Conservation (phyloP, 1,139 yeast species). For the Geotrichum histeridarum region DNA sequence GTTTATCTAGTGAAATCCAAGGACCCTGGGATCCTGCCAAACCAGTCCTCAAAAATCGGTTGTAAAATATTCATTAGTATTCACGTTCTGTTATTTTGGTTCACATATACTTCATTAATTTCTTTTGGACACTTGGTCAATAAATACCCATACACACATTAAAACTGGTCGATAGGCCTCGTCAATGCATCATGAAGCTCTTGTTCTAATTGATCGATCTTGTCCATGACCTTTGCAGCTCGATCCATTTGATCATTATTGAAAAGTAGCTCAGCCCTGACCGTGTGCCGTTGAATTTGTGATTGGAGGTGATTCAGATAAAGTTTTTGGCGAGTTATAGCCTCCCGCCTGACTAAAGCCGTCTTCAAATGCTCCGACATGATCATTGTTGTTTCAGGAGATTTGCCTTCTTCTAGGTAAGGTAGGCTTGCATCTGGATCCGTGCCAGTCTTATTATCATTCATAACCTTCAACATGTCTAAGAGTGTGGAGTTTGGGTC, state of each 20-base stretch:
- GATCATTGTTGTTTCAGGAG: constrained; percentile 7
- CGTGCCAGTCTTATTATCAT: no score
- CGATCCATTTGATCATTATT: constrained; percentile 12
- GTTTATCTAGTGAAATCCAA: constrained; percentile 50
- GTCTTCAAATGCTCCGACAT: constrained; percentile 15
- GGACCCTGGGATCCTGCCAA: constrained; percentile 94
- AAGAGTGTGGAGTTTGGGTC: constrained; percentile 6
- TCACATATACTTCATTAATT: background rate
- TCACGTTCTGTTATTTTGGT: background rate
- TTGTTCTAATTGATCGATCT: constrained; percentile 14
- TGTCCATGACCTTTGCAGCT: constrained; percentile 13
- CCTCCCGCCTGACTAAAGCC: constrained; percentile 12
- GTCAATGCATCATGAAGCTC: constrained; percentile 13
- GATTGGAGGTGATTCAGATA: constrained; percentile 12
- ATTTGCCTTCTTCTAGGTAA: background rate
- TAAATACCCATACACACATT: background rate
- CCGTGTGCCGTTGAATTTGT: constrained; percentile 16
- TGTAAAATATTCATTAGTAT: background rate
- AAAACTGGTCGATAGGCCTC: constrained; percentile 6
- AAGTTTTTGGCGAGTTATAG: constrained; percentile 10
- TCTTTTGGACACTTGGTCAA: background rate
- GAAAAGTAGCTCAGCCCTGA: constrained; percentile 14
- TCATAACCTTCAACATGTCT: constrained; percentile 13
- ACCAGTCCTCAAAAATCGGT: constrained; percentile 41
- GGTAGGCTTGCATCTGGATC: background rate